phyloP scores from a whole-genome alignment of 2,329 filamentous ascomycete genomes.

The Aciculosporium take region DNA sequence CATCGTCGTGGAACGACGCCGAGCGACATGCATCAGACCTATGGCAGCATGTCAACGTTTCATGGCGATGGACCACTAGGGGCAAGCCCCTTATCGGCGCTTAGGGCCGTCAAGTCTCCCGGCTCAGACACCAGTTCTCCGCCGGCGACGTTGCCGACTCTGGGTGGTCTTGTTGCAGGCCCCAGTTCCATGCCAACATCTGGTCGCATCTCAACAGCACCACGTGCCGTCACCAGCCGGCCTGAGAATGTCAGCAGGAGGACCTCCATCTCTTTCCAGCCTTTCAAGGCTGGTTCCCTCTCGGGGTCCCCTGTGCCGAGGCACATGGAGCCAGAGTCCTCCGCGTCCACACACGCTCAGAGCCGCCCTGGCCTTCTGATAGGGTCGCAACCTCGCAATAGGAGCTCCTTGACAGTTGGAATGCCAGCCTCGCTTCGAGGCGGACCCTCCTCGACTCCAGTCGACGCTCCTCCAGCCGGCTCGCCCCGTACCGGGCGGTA shows the following conservation, averaged over 20 bases:
- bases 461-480: conserved; percentile 52
- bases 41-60: conserved; percentile 82
- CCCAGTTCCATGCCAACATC: conserved; percentile 40
- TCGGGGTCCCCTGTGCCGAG: conserved; percentile 64
- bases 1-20: conserved; percentile 33
- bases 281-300: conserved; percentile 92
- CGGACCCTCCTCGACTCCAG: conserved; percentile 44
- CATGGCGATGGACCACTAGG: conserved; percentile 65
- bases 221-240: conserved; percentile 23
- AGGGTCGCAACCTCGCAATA: conserved; percentile 41
- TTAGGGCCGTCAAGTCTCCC: conserved; percentile 51
- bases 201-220: conserved; percentile 15
- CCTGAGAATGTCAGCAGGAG: conserved; percentile 49
- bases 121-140: conserved; percentile 51
- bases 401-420: conserved; percentile 58
- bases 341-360: conserved; percentile 41
- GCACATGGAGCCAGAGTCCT: conserved; percentile 33
- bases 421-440: conserved; percentile 61
- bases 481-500: conserved; percentile 78
- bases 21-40: conserved; percentile 60
- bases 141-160: conserved; percentile 33
- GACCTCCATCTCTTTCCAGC: conserved; percentile 79
- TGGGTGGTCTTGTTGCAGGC: conserved; percentile 26
- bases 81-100: conserved; percentile 73
- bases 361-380: conserved; percentile 32